These are phyloP conservation scores for Puccinellia tenuiflora DNA, from an alignment of 176 grass and related monocot species.

Conservation along the genomic window DNA sequence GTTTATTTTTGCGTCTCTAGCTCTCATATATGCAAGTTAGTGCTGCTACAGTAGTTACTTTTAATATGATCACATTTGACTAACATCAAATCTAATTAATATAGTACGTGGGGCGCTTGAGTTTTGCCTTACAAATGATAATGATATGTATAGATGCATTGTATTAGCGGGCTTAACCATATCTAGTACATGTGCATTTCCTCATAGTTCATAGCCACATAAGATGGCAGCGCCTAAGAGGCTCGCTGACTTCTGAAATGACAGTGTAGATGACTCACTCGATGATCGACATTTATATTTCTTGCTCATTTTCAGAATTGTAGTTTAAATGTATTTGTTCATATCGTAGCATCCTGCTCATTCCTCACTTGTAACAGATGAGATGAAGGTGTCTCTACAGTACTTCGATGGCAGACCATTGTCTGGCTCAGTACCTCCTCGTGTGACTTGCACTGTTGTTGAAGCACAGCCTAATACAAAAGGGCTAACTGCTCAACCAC, in stretches of 20 bases:
- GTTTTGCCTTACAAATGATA: not conserved
- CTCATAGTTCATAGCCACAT: not conserved
- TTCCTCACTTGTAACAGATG: slow-evolving; percentile 55
- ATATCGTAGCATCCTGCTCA: not conserved
- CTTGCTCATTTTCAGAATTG: not conserved
- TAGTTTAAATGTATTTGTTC: not conserved
- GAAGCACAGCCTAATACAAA: slow-evolving; percentile 85
- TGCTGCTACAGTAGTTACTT: not conserved
- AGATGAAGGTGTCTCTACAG: slow-evolving; percentile 82
- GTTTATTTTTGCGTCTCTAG: not conserved
- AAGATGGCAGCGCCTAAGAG: not conserved
- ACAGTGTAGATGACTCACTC: not conserved
- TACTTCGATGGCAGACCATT: slow-evolving; percentile 82
- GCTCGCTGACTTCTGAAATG: not conserved
- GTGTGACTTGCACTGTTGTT: slow-evolving; percentile 88
- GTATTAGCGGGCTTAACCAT: not conserved
- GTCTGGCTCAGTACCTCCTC: slow-evolving; percentile 76
- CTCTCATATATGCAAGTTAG: not conserved
- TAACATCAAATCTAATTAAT: not conserved
- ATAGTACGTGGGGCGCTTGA: not conserved
- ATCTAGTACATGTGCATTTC: not conserved
- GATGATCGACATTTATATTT: not conserved
- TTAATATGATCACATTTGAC: not conserved
- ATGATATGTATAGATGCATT: not conserved
- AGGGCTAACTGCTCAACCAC: slow-evolving; percentile 77